phyloP scores from a whole-genome alignment of 768 basidiomycete genomes.

The Phallus indusiatus region DNA sequence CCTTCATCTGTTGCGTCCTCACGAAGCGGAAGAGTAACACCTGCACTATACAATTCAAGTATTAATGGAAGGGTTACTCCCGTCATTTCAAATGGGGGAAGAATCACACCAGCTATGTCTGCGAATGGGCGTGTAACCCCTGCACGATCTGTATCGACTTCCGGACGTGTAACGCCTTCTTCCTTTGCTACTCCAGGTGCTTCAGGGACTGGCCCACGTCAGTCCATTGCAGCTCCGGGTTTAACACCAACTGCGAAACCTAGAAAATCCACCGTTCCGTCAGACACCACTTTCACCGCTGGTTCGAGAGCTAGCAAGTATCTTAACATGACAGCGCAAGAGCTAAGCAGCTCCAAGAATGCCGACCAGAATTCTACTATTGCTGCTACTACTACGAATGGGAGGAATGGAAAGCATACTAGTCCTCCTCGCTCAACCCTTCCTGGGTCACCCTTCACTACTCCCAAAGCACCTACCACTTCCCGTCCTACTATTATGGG shows the following conservation, averaged over 20 bases:
- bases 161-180: constrained; percentile 16
- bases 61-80: constrained; percentile 35
- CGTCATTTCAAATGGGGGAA: constrained; percentile 16
- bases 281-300: constrained; percentile 49
- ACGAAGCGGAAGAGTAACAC: constrained; percentile 34
- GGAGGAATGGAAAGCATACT: constrained; percentile 9
- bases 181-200: constrained; percentile 34
- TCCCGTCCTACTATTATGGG: constrained; percentile 28
- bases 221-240: constrained; percentile 29
- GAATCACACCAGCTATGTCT: constrained; percentile 19
- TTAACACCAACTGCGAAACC: constrained; percentile 22
- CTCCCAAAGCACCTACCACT: constrained; percentile 46
- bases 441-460: constrained; percentile 50
- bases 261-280: constrained; percentile 19
- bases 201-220: constrained; percentile 27
- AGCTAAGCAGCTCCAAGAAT: constrained; percentile 46
- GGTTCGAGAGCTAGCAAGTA: constrained; percentile 84
- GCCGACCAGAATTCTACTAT: background rate
- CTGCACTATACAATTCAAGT: constrained; percentile 21
- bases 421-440: constrained; percentile 7
- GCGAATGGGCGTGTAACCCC: constrained; percentile 48
- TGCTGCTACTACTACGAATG: constrained; percentile 16
- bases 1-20: constrained; percentile 79
- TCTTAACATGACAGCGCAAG: constrained; percentile 74
- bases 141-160: constrained; percentile 24